These are phyloP conservation scores for Tillandsia fasciculata DNA, from an alignment of 176 grass and related monocot species.

Conservation along the genomic window DNA sequence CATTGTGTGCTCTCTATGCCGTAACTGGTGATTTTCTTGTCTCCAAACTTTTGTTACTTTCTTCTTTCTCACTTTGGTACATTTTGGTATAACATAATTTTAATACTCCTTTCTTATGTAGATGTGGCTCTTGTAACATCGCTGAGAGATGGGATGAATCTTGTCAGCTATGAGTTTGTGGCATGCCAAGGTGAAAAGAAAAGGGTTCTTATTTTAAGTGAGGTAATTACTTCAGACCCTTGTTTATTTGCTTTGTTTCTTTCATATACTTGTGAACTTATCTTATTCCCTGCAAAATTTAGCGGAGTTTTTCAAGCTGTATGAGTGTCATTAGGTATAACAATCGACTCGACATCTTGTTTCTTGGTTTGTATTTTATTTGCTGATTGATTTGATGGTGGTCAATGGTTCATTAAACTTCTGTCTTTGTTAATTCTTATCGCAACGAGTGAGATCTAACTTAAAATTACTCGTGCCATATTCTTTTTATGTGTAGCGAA, in stretches of 20 bases:
- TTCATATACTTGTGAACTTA: neutral
- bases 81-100: neutral
- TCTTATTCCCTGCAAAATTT: neutral
- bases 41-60: conserved; percentile 1
- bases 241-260: neutral
- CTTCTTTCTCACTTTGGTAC: neutral
- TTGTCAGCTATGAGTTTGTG: conserved; percentile 99
- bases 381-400: too few species aligned
- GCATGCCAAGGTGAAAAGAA: conserved; percentile 95
- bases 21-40: conserved; percentile 64
- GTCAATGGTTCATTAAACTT: too few species aligned
- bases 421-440: too few species aligned
- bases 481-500: too few species aligned
- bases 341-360: neutral
- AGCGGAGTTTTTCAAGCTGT: neutral
- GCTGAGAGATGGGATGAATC: conserved; percentile 97
- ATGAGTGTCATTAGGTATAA: neutral
- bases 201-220: conserved; percentile 92
- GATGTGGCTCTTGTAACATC: conserved; percentile 99
- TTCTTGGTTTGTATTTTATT: too few species aligned
- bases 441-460: too few species aligned
- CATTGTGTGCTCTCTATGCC: conserved; percentile 88
- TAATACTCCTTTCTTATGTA: conserved; percentile 25
- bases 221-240: conserved; percentile 37
- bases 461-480: too few species aligned